A percentile compares a stretch with the other conserved stretches of the same genome.
phyloP scores from a whole-genome alignment of 352 stramenopile species.

The Globisporangium uncinulatum region DNA sequence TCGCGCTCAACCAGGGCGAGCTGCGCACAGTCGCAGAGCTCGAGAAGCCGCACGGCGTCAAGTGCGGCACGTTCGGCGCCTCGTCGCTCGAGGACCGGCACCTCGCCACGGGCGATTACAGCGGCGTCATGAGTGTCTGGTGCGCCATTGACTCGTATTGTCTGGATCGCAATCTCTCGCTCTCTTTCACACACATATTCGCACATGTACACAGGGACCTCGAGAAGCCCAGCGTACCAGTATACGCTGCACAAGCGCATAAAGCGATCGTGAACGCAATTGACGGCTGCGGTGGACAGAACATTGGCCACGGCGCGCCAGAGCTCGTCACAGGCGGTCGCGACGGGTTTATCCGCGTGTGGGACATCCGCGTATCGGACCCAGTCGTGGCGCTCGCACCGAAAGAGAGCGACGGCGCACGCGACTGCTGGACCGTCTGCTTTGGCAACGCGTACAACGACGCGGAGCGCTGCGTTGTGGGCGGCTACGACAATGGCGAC shows the following conservation, averaged over 20 bases:
- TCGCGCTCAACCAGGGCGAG: constrained; percentile 88
- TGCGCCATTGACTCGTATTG: constrained; percentile 5
- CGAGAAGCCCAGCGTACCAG: constrained; percentile 60
- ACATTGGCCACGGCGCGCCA: constrained; percentile 86
- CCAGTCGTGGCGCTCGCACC: constrained; percentile 92
- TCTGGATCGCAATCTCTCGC: not conserved
- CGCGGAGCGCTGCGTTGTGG: constrained; percentile 89
- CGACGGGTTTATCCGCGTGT: constrained; percentile 95
- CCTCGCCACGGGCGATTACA: constrained; percentile 79
- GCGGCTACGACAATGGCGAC: constrained; percentile 97
- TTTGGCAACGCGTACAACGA: constrained; percentile 96
- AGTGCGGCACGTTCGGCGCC: constrained; percentile 95
- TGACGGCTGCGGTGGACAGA: constrained; percentile 91
- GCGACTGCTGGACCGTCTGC: constrained; percentile 95
- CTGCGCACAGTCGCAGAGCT: constrained; percentile 57
- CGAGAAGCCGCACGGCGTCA: constrained; percentile 90
- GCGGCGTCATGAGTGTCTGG: constrained; percentile 74
- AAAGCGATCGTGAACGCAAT: constrained; percentile 93
- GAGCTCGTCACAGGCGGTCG: constrained; percentile 93
- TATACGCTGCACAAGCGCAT: constrained; percentile 91
- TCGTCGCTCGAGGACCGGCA: constrained; percentile 87
- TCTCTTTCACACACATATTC: not conserved
- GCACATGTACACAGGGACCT: constrained; percentile 55
- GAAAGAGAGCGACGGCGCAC: constrained; percentile 61
- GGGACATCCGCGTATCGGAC: constrained; percentile 89